These are phyloP conservation scores for Russula sp. DNA, from an alignment of 768 basidiomycete genomes.

Conservation along the genomic window DNA sequence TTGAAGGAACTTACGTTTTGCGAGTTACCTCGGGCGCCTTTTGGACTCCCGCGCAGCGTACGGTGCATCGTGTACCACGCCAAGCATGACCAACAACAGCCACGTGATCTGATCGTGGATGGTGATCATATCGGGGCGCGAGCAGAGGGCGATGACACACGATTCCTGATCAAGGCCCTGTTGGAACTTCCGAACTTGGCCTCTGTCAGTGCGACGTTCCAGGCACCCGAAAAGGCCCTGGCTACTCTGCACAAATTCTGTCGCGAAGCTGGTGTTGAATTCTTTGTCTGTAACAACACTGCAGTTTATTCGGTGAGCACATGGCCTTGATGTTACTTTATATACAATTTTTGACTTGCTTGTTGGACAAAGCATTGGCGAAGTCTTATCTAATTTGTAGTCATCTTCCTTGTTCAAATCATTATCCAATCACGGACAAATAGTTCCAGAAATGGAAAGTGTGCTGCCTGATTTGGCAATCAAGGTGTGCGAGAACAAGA, in stretches of 20 bases:
- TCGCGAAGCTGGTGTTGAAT: constrained; percentile 4
- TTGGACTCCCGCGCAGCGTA: constrained; percentile 7
- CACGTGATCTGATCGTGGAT: background rate
- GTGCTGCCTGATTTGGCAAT: constrained; percentile 6
- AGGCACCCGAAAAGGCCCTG: background rate
- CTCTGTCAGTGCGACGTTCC: background rate
- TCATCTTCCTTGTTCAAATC: background rate
- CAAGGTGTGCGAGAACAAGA: background rate
- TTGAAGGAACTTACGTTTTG: constrained; percentile 8
- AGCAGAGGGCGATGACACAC: constrained; percentile 6
- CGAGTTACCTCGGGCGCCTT: background rate
- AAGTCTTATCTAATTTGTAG: constrained; percentile 8
- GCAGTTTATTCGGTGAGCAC: constrained; percentile 13
- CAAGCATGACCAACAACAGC: background rate
- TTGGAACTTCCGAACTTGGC: constrained; percentile 10
- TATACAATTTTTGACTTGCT: background rate
- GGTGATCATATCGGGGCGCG: background rate
- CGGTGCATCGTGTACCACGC: background rate
- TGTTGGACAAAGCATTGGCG: constrained; percentile 9
- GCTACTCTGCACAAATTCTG: constrained; percentile 11
- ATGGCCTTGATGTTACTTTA: background rate
- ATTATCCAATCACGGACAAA: background rate
- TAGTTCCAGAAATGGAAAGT: constrained; percentile 7
- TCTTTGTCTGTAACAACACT: background rate
- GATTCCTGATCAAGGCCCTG: constrained; percentile 7